These are phyloP conservation scores for Trichosanthes cucumerina DNA, from an alignment of 306 rosid species.

Conservation along the genomic window DNA sequence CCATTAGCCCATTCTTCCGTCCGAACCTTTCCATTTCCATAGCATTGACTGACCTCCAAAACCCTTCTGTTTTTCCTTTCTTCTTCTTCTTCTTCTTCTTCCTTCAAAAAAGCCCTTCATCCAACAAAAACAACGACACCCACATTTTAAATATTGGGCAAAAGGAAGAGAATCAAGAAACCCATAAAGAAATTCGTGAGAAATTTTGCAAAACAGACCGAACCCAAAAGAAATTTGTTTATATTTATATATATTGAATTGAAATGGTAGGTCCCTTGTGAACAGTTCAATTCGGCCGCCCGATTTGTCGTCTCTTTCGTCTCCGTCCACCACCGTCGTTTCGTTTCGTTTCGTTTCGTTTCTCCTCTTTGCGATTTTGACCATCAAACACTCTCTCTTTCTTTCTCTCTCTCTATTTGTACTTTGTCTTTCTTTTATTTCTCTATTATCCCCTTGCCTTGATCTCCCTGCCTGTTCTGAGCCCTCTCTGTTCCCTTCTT, in stretches of 20 bases:
- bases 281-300: conserved; percentile 75
- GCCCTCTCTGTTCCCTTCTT: conserved; percentile 21
- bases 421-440: conserved; percentile 13
- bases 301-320: conserved; percentile 76
- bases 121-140: background rate
- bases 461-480: conserved; percentile 27
- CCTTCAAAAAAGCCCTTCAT: background rate
- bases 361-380: conserved; percentile 3
- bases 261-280: conserved; percentile 34
- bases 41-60: conserved; percentile 1
- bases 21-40: conserved; percentile 8
- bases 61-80: background rate
- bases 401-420: conserved; percentile 11
- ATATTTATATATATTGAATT: background rate
- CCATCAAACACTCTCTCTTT: conserved; percentile 1
- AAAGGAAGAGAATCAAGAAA: background rate
- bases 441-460: conserved; percentile 12
- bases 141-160: conserved; percentile 1
- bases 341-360: background rate
- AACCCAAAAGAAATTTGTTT: background rate
- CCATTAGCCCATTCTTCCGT: conserved; percentile 5
- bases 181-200: background rate
- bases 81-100: background rate
- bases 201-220: background rate
- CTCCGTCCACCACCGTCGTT: conserved; percentile 16